phyloP scores from a whole-genome alignment of 352 stramenopile species.

The Globisporangium yorkense region DNA sequence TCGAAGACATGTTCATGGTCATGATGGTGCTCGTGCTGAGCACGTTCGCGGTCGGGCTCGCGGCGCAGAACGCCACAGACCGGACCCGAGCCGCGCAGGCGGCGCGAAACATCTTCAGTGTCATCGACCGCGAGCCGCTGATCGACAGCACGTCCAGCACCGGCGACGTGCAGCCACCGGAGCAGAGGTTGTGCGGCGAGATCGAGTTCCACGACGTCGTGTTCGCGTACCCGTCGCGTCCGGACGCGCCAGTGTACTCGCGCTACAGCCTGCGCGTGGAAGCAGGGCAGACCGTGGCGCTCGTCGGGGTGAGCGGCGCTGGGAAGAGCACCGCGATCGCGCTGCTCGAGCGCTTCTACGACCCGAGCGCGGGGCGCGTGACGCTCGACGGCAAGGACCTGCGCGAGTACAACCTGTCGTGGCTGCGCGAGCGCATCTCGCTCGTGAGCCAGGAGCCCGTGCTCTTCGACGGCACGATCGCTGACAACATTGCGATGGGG shows the following conservation, averaged over 20 bases:
- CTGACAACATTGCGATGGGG: conserved; percentile 27
- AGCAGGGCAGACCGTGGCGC: conserved; percentile 41
- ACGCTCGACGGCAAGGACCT: conserved; percentile 52
- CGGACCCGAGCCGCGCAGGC: conserved; percentile 21
- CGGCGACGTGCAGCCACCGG: background rate
- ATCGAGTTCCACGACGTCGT: conserved; percentile 80
- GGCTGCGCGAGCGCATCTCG: conserved; percentile 70
- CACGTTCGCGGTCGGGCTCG: conserved; percentile 25
- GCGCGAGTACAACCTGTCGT: conserved; percentile 52
- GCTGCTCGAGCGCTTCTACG: conserved; percentile 59
- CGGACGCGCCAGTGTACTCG: conserved; percentile 27
- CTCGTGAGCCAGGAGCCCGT: conserved; percentile 85
- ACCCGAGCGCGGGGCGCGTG: conserved; percentile 29
- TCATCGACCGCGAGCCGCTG: conserved; percentile 39
- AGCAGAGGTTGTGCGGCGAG: conserved; percentile 22
- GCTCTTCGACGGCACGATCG: conserved; percentile 7
- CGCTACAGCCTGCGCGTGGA: conserved; percentile 35
- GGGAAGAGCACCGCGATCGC: conserved; percentile 57
- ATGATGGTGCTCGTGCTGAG: conserved; percentile 33
- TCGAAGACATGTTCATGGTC: conserved; percentile 37
- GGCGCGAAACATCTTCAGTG: conserved; percentile 28
- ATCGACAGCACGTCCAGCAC: background rate
- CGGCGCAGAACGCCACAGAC: conserved; percentile 23
- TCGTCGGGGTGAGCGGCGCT: conserved; percentile 49
- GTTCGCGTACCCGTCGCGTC: conserved; percentile 47